Evolutionary conservation across 768 basidiomycete species (phyloP).

Genomic region (Epithele typhae): DNA sequence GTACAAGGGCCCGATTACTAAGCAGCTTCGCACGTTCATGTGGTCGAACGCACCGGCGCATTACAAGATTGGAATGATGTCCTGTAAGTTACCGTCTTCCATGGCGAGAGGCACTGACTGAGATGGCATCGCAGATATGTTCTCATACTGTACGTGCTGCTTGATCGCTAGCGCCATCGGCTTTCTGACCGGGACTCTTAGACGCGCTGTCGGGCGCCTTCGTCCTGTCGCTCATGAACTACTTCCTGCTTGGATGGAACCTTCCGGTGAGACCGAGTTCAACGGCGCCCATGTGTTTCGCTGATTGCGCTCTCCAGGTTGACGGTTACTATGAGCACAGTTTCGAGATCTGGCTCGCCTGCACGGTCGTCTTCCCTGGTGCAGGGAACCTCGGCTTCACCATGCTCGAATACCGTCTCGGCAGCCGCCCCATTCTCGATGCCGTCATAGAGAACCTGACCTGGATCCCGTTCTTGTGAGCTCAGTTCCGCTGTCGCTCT

Average conservation of each 20-base stretch:
- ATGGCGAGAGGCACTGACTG: no score
- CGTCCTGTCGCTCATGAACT: slow-evolving; percentile 61
- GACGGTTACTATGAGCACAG: slow-evolving; percentile 70
- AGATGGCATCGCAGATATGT: slow-evolving; percentile 30
- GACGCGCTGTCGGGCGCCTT: slow-evolving; percentile 63
- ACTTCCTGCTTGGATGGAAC: slow-evolving; percentile 49
- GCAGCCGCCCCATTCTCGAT: slow-evolving; percentile 45
- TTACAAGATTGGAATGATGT: slow-evolving; percentile 79
- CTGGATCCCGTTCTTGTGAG: slow-evolving; percentile 75
- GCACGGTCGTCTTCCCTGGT: slow-evolving; percentile 63
- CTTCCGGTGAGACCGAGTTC: slow-evolving; percentile 27
- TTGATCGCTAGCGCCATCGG: no score
- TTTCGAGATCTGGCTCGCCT: slow-evolving; percentile 72
- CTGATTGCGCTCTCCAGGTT: slow-evolving; percentile 29
- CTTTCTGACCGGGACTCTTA: no score
- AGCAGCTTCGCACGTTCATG: slow-evolving; percentile 70
- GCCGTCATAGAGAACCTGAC: slow-evolving; percentile 54
- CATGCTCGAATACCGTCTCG: slow-evolving; percentile 68
- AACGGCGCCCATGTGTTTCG: not conserved
- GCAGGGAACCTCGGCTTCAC: slow-evolving; percentile 67
- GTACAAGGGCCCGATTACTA: slow-evolving; percentile 75
- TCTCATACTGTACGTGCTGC: slow-evolving; percentile 34
- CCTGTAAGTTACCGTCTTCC: slow-evolving; percentile 44
- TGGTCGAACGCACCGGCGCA: slow-evolving; percentile 78
- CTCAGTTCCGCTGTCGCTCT: slow-evolving; percentile 8